Evolutionary conservation across 2,329 filamentous ascomycete genomes (phyloP).

Genomic region (Colletotrichum viniferum): DNA sequence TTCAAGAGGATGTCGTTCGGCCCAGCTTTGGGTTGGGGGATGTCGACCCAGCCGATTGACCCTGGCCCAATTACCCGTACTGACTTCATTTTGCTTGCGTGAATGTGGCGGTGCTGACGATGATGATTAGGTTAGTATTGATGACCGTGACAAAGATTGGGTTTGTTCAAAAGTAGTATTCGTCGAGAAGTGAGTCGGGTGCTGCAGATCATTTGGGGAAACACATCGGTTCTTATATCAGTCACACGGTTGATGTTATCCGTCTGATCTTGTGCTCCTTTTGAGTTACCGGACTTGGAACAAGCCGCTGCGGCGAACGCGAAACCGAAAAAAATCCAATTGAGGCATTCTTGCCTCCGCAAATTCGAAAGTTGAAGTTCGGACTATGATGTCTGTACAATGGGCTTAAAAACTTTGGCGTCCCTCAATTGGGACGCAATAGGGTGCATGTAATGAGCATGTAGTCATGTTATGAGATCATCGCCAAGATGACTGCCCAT

Average conservation of each 20-base stretch:
- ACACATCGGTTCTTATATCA: fast-evolving
- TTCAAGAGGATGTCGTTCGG: not conserved
- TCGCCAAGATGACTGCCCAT: not conserved
- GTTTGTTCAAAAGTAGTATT: not conserved
- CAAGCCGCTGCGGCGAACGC: not conserved
- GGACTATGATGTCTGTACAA: fast-evolving
- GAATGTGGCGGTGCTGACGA: fast-evolving
- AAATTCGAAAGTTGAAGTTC: fast-evolving
- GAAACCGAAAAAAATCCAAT: not conserved
- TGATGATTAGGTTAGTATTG: not conserved
- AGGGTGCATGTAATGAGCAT: fast-evolving
- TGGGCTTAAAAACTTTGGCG: fast-evolving
- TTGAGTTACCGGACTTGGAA: not conserved
- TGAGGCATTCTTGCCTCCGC: not conserved
- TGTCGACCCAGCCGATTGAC: not conserved
- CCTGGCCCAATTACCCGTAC: not conserved
- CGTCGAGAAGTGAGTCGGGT: fast-evolving
- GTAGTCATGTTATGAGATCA: not conserved
- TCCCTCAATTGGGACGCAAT: fast-evolving
- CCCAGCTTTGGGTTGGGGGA: not conserved
- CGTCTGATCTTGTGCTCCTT: not conserved
- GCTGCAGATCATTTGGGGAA: not conserved
- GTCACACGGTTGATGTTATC: not conserved
- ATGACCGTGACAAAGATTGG: too few relatives aligned
- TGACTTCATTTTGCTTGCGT: not conserved